phyloP scores from a whole-genome alignment of 1,139 yeast genomes.

The Yamadazyma sp. region DNA sequence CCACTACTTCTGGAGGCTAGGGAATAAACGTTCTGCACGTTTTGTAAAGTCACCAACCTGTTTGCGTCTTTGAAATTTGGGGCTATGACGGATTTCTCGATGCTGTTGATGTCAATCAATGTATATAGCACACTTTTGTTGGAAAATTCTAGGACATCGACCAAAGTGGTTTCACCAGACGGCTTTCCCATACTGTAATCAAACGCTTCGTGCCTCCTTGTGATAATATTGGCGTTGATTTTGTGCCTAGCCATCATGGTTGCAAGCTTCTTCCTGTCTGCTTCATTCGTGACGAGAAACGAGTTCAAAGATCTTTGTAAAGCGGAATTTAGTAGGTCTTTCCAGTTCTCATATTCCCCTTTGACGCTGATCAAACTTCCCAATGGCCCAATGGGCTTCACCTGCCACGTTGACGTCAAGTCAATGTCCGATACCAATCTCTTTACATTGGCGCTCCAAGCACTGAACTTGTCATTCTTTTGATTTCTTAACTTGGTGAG shows the following conservation, averaged over 20 bases:
- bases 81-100: constrained; percentile 61
- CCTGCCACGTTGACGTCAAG: constrained; percentile 36
- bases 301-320: constrained; percentile 51
- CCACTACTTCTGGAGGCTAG: constrained; percentile 42
- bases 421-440: constrained; percentile 43
- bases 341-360: constrained; percentile 57
- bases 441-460: constrained; percentile 51
- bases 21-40: constrained; percentile 50
- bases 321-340: constrained; percentile 56
- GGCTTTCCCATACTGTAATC: constrained; percentile 40
- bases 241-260: constrained; percentile 35
- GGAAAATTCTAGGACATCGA: constrained; percentile 59
- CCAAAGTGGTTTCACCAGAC: constrained; percentile 42
- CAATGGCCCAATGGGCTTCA: constrained; percentile 78
- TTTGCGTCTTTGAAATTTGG: constrained; percentile 53
- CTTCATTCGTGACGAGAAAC: constrained; percentile 64
- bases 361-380: constrained; percentile 65
- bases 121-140: constrained; percentile 57
- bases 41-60: constrained; percentile 25
- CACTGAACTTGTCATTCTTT: constrained; percentile 32
- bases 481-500: constrained; percentile 19
- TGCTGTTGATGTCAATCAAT: constrained; percentile 61
- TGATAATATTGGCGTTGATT: constrained; percentile 40
- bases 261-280: constrained; percentile 56
- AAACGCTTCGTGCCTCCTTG: constrained; percentile 58